Base-by-base conservation (phyloP, 306 rosid species). In the Bauhinia variegata region DNA sequence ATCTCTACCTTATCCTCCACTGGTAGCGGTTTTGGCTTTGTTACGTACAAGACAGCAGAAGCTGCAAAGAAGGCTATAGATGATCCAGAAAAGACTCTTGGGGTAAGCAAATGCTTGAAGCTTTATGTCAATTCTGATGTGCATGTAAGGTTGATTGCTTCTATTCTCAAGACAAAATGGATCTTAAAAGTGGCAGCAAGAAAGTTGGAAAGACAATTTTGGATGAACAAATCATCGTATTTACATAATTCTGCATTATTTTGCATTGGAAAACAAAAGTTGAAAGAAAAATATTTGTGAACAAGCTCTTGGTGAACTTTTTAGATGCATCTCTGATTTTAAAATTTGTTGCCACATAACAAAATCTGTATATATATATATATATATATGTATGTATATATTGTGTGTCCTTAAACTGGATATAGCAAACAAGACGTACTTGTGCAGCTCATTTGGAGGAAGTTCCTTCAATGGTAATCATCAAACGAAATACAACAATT, bases 21-120 rank as follows among this genome's bases (percentile, higher is more conserved):
- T 60, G 78, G 75, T 72, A 88, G 95, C 74, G 89, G 91, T 54
- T 91, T 83, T 78, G 96, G 96, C 76, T 86, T 91, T 65, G 85
- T 91, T 55, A 91, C 91, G 1, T 88, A 75, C 82, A 83, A 65
- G 85, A 73, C 82, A 6, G 82, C 73, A 15, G 96, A 88, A 55
- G 81, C 95, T 60, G 82, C 96, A 15, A 88, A 74, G 91, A 91
- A 80, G 79, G 97, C 96, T 52, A 81, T 86, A 60, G 87, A 83
- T 59, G 91, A 84, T 75, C 91, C 81, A 59, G 70, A 79, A 46
- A 91, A 81, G 86, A 79, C 28, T 67, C 85, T 88, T 66, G 86
- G 86, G 77, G 95, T 91, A 84, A 81, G 89, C 34, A 44, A 49
- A 51, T 54, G 1, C 39, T 28, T 80, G 3, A 60, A 19, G 54